Evolutionary conservation across 2,329 filamentous ascomycete species (phyloP), one percentile per base, ranked within the genome.

Genomic region (Cladosporium sp.): DNA sequence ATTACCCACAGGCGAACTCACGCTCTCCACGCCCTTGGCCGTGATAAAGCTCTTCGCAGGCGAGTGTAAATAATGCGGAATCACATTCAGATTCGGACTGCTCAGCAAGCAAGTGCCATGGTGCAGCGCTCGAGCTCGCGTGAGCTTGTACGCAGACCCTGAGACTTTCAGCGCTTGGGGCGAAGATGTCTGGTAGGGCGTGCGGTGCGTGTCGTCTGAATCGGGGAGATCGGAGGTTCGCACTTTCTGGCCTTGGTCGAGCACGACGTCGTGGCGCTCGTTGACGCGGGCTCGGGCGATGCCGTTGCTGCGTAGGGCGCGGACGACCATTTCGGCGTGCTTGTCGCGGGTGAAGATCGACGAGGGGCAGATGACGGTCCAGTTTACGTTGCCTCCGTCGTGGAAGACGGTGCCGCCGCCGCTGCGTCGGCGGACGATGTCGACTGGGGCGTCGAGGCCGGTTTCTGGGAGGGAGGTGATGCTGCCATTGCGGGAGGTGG

Each of bases 361-460:
- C 0, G 91, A 86, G 1, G 93, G 93, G 69, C 89, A 92, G 58
- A 96, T 96, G 63, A 98, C 92, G 75, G 90, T 91, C 84, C 93
- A 99, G 79, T 99, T 99, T 70, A 97, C 86, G 76, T 99, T 99
- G 63, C 94, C 94, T 49, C 83, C 79, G 77, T 98, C 95, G 77
- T 99, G 95, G 76, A 96, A 98, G 60, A 99, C 95, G 1, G 95
- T 88, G 54, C 95, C 95, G 58, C 95, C 95, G 30, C 95, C 95
- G 25, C 90, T 93, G 59, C 94, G 87, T 21, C 95, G 86, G 14
- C 95, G 88, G 5, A 99, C 91, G 14, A 97, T 87, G 65, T 85
- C 79, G 2, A 86, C 80, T 16, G 78, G 69, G 54, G 78, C 80
- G 46, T 81, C 75, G 11, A 61, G 39, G 43, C 62, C 54, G 60